Evolutionary conservation across 140 eudicot genomes (phyloP).

Genomic region (Eryngium alpinum): DNA sequence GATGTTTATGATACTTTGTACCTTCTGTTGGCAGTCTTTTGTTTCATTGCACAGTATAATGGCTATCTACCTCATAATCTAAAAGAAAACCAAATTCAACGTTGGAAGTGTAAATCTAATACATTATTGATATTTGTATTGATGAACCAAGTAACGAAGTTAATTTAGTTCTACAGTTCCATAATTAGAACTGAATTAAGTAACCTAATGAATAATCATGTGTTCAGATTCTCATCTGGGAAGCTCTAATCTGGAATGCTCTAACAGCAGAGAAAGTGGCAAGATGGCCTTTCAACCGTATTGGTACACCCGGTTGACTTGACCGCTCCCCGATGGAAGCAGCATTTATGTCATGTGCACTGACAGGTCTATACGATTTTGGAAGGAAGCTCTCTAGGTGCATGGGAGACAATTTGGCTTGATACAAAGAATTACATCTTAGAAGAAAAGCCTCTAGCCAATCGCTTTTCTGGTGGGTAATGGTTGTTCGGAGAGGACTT

Average conservation of each 20-base stretch:
- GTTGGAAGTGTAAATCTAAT: too few relatives aligned
- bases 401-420: not conserved
- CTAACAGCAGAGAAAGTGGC: slow-evolving; percentile 74
- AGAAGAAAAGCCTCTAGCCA: not conserved
- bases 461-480: not conserved
- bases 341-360: slow-evolving; percentile 63
- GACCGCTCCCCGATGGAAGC: slow-evolving; percentile 73
- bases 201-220: not conserved
- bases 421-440: not conserved
- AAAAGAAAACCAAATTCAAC: too few relatives aligned
- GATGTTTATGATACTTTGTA: too few relatives aligned
- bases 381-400: slow-evolving; percentile 58
- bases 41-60: too few relatives aligned
- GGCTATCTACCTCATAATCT: too few relatives aligned
- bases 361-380: slow-evolving; percentile 65
- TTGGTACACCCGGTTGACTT: slow-evolving; percentile 69
- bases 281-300: slow-evolving; percentile 63
- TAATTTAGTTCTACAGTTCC: slow-evolving; percentile 7
- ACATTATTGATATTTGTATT: too few relatives aligned
- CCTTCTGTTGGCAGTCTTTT: too few relatives aligned
- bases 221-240: slow-evolving; percentile 76
- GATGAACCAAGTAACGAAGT: slow-evolving; percentile 93
- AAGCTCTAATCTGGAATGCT: slow-evolving; percentile 81
- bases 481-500: not conserved
- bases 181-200: not conserved